Evolutionary conservation across 129 eudicot species (phyloP).

Genomic region (Flaveria sonorensis): DNA sequence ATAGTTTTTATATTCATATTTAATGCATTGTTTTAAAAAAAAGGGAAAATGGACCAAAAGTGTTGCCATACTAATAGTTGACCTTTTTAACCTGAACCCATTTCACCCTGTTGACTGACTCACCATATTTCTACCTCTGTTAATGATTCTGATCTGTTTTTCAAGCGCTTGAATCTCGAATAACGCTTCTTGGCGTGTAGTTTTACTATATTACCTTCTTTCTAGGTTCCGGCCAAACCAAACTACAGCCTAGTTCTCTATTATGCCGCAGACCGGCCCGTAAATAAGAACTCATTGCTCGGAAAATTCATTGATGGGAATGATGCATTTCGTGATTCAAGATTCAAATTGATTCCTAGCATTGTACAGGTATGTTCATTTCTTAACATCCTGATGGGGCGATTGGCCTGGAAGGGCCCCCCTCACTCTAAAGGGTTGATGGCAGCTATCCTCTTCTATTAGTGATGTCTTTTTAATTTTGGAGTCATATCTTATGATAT

Average conservation of each 20-base stretch:
- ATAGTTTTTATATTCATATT: background rate
- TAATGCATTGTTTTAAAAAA: background rate
- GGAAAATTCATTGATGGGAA: conserved; percentile 83
- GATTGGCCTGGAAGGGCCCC: too few species aligned
- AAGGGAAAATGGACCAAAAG: background rate
- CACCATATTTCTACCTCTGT: background rate
- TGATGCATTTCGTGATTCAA: conserved; percentile 83
- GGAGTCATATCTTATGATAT: conserved; percentile 6
- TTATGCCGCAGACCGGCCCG: conserved; percentile 94
- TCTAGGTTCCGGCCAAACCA: conserved; percentile 93
- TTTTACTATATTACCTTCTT: conserved; percentile 22
- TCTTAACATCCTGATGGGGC: background rate
- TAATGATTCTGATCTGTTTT: background rate
- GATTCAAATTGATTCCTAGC: conserved; percentile 93
- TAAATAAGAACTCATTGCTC: conserved; percentile 71
- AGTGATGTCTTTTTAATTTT: background rate
- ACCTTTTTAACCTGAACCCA: background rate
- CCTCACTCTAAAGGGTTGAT: too few species aligned
- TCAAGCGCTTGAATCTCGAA: conserved; percentile 18
- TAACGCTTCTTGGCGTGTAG: conserved; percentile 28
- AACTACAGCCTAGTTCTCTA: conserved; percentile 92
- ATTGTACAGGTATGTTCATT: conserved; percentile 65
- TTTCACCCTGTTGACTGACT: background rate
- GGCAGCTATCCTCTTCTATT: too few species aligned
- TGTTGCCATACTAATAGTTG: background rate